These are phyloP conservation scores for Fusarium verticillioides DNA, from an alignment of 2,329 filamentous ascomycete genomes.

Conservation along the genomic window DNA sequence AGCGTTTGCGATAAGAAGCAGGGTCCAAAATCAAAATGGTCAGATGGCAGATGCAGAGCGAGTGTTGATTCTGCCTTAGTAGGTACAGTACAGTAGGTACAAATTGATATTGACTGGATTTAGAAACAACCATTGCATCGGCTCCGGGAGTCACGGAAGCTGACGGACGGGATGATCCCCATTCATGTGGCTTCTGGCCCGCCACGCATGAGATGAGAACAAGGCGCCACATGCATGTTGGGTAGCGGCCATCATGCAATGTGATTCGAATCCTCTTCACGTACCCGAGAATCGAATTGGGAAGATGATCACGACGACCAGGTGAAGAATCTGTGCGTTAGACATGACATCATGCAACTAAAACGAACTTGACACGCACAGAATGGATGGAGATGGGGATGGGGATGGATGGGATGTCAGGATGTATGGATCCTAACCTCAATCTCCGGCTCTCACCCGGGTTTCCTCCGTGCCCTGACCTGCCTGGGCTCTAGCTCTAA, in stretches of 20 bases:
- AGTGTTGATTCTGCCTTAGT: background rate
- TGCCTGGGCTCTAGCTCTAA: background rate
- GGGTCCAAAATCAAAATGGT: background rate
- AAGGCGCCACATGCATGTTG: slow-evolving; percentile 13
- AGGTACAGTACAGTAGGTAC: background rate
- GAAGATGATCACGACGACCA: background rate
- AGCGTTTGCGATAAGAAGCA: background rate
- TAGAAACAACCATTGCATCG: slow-evolving; percentile 21
- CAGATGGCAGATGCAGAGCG: background rate
- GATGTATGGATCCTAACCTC: background rate
- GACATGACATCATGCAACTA: slow-evolving; percentile 29
- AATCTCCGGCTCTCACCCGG: slow-evolving; percentile 33
- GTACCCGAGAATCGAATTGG: background rate
- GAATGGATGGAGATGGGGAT: background rate
- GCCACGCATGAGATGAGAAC: slow-evolving; percentile 9
- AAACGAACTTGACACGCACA: background rate
- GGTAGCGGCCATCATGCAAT: background rate
- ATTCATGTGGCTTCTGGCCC: slow-evolving; percentile 6
- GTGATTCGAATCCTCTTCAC: background rate
- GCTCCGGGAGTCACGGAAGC: slow-evolving; percentile 34
- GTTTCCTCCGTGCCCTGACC: slow-evolving; percentile 24
- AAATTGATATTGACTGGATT: background rate
- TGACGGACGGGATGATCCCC: slow-evolving; percentile 3
- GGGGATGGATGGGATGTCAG: background rate
- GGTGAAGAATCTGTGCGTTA: background rate